Percentiles rank a stretch among this genome's conserved stretches.
Conservation (phyloP, 345 rosid species). For the Murraya koenigii region DNA sequence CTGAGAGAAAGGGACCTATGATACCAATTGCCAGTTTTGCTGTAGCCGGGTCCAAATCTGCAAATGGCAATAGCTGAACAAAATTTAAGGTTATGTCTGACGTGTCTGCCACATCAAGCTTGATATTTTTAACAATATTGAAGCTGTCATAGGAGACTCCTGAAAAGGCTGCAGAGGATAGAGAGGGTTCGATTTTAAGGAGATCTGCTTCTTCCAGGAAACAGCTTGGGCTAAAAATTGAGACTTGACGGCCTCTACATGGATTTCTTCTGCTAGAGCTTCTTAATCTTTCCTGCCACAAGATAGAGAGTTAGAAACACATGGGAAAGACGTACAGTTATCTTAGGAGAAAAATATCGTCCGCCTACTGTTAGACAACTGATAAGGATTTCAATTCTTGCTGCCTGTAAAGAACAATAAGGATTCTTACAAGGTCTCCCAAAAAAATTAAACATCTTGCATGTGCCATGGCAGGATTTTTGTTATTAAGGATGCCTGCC, state of each 20-base stretch:
- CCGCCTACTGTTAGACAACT: not conserved
- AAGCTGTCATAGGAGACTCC: not conserved
- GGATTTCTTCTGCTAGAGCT: constrained; percentile 12
- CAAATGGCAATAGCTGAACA: constrained; percentile 33
- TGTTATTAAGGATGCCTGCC: too few relatives aligned
- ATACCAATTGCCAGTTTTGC: constrained; percentile 69
- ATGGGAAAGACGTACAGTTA: not conserved
- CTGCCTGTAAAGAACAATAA: too few relatives aligned
- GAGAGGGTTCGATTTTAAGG: constrained; percentile 6
- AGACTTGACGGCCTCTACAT: not conserved
- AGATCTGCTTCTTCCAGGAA: constrained; percentile 7
- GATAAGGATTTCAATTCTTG: too few relatives aligned
- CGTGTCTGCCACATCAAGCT: not conserved
- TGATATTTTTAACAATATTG: not conserved
- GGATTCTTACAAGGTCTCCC: too few relatives aligned
- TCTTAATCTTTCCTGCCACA: constrained; percentile 26
- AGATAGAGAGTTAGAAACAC: not conserved
- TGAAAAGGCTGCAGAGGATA: constrained; percentile 2
- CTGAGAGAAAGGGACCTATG: constrained; percentile 71
- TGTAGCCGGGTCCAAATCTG: constrained; percentile 70
- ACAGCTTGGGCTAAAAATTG: constrained; percentile 1
- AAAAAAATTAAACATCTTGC: too few relatives aligned
- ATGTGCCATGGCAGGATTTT: too few relatives aligned
- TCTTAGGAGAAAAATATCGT: not conserved
- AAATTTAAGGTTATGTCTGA: constrained; percentile 2